phyloP scores from a whole-genome alignment of 2,329 filamentous ascomycete genomes.

The Nothomitra cinnamomea region DNA sequence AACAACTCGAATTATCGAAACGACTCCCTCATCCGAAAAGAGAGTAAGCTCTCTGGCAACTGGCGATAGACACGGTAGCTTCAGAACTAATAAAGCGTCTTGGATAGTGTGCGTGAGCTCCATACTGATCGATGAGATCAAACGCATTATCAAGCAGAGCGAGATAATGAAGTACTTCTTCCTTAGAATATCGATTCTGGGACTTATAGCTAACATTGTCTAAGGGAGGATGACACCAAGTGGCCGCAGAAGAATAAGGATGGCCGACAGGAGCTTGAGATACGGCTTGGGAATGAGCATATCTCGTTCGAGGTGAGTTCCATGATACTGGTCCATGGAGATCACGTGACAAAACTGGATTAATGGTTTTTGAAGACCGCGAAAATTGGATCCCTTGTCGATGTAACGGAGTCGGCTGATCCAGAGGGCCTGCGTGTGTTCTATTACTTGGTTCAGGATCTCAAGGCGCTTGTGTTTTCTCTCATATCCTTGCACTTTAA shows the following conservation, averaged over 20 bases:
- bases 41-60: slow-evolving; percentile 50
- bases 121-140: slow-evolving; percentile 80
- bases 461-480: slow-evolving; percentile 93
- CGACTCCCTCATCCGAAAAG: slow-evolving; percentile 96
- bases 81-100: neutral
- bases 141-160: slow-evolving; percentile 89
- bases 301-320: slow-evolving; percentile 77
- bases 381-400: slow-evolving; percentile 92
- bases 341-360: neutral
- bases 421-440: slow-evolving; percentile 93
- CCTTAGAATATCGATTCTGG: neutral
- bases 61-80: neutral
- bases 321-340: neutral
- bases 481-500: slow-evolving; percentile 96
- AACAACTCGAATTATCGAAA: slow-evolving; percentile 99
- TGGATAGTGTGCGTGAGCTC: slow-evolving; percentile 83
- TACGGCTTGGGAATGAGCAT: slow-evolving; percentile 82
- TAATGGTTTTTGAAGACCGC: slow-evolving; percentile 48
- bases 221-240: slow-evolving; percentile 89
- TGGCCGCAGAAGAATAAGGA: slow-evolving; percentile 99
- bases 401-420: slow-evolving; percentile 90
- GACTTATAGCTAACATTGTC: slow-evolving; percentile 14
- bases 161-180: slow-evolving; percentile 82
- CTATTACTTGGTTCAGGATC: slow-evolving; percentile 94
- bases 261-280: slow-evolving; percentile 89